Conservation (phyloP, 2,329 filamentous ascomycete species). For the Alternaria triticina region DNA sequence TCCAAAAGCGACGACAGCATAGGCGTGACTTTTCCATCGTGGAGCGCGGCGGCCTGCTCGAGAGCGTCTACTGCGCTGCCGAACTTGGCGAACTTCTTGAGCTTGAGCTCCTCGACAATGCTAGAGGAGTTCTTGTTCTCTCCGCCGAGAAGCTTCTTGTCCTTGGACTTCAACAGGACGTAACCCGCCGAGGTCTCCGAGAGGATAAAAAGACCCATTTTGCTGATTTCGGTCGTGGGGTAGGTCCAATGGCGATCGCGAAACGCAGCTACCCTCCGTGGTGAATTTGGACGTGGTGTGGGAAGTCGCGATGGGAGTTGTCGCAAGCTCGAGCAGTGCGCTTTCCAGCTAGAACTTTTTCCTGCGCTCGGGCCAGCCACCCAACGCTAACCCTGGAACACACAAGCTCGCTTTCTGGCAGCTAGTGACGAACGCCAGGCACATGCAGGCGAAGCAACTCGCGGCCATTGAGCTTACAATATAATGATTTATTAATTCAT, state of each 20-base stretch:
- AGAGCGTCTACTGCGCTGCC: conserved; percentile 89
- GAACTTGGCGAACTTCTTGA: conserved; percentile 97
- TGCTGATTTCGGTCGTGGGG: conserved; percentile 1
- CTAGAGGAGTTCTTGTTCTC: conserved; percentile 79
- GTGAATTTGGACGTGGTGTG: conserved; percentile 20
- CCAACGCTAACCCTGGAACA: conserved; percentile 5
- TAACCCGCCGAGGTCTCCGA: conserved; percentile 73
- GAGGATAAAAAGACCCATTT: conserved; percentile 53
- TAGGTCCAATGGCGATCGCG: conserved; percentile 12
- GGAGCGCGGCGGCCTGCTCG: conserved; percentile 77
- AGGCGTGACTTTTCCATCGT: conserved; percentile 93
- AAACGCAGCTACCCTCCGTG: conserved; percentile 14
- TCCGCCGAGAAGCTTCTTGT: conserved; percentile 93
- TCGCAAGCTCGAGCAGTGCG: conserved; percentile 18
- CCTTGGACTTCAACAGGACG: conserved; percentile 96
- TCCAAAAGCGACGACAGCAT: conserved; percentile 83
- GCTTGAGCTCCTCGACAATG: conserved; percentile 87
- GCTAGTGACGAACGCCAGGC: not conserved
- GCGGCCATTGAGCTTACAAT: not conserved
- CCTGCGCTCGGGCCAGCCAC: conserved; percentile 7
- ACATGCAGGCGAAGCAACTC: not conserved
- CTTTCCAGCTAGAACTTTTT: conserved; percentile 18
- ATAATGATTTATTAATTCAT: not conserved
- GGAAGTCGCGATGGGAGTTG: conserved; percentile 24
- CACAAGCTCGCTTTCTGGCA: not conserved